A percentile compares a stretch with the other conserved stretches of the same genome.
Conservation (phyloP, 73 alveolate species). For the Tetrahymena malaccensis region DNA sequence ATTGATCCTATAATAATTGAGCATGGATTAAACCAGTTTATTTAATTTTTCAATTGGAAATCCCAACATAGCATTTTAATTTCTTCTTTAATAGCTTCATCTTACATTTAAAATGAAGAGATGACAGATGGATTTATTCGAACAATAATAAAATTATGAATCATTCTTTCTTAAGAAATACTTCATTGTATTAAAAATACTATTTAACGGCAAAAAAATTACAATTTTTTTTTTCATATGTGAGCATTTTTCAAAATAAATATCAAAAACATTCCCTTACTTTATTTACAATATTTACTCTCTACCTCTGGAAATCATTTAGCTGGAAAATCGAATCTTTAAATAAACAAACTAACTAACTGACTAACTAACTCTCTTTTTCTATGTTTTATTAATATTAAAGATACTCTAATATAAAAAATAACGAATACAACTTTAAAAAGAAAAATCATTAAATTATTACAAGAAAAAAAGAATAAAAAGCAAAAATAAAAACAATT, state of each 20-base stretch:
- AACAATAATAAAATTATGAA: too few relatives aligned
- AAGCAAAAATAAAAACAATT: too few relatives aligned
- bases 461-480: background rate
- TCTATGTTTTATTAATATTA: background rate
- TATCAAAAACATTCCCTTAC: background rate
- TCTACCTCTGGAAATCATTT: too few relatives aligned
- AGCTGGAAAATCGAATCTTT: background rate
- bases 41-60: background rate
- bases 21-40: background rate
- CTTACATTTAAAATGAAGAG: background rate
- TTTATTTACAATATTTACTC: background rate
- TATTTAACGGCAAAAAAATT: background rate
- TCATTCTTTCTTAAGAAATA: background rate
- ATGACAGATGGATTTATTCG: background rate
- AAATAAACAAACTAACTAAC: background rate
- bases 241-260: background rate
- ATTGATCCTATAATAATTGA: background rate
- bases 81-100: background rate
- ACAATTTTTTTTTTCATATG: background rate
- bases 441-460: too few relatives aligned
- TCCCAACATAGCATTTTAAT: background rate
- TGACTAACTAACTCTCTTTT: background rate
- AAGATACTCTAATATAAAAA: background rate
- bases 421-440: too few relatives aligned
- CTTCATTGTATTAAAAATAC: background rate